Evolutionary conservation across 2,329 filamentous ascomycete species (phyloP).

Genomic region (Colletotrichum sp.): DNA sequence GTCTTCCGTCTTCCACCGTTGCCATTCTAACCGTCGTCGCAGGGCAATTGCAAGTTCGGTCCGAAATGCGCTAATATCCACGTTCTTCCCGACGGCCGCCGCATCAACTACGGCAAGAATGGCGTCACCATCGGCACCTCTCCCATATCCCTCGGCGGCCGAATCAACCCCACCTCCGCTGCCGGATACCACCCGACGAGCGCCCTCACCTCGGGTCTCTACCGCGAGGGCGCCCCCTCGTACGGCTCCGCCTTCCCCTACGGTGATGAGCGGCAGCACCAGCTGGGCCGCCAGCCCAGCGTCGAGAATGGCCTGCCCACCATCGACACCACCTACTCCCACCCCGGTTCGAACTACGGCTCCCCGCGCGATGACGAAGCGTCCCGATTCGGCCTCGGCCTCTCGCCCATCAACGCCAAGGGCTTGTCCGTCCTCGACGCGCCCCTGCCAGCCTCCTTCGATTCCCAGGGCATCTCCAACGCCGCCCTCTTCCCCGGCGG

Average conservation of each 20-base stretch:
- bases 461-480: slow-evolving; percentile 93
- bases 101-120: slow-evolving; percentile 81
- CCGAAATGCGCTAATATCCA: slow-evolving; percentile 97
- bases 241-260: slow-evolving; percentile 44
- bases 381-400: slow-evolving; percentile 68
- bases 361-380: slow-evolving; percentile 77
- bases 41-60: slow-evolving; percentile 99
- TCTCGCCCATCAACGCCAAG: slow-evolving; percentile 76
- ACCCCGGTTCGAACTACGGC: slow-evolving; percentile 70
- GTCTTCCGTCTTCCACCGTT: not conserved
- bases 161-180: slow-evolving; percentile 66
- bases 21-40: not conserved
- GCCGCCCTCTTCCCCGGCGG: slow-evolving; percentile 80
- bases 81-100: slow-evolving; percentile 89
- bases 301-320: slow-evolving; percentile 61
- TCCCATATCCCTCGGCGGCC: slow-evolving; percentile 66
- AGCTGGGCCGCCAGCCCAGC: slow-evolving; percentile 53
- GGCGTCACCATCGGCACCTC: slow-evolving; percentile 68
- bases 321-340: slow-evolving; percentile 64
- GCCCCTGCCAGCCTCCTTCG: slow-evolving; percentile 91
- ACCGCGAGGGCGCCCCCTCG: slow-evolving; percentile 44
- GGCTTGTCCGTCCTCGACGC: slow-evolving; percentile 91
- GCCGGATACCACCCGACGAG: slow-evolving; percentile 65
- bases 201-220: slow-evolving; percentile 67
- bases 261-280: slow-evolving; percentile 46